These are phyloP conservation scores for Carallia pectinifolia DNA, from an alignment of 345 rosid genomes.

Conservation along the genomic window DNA sequence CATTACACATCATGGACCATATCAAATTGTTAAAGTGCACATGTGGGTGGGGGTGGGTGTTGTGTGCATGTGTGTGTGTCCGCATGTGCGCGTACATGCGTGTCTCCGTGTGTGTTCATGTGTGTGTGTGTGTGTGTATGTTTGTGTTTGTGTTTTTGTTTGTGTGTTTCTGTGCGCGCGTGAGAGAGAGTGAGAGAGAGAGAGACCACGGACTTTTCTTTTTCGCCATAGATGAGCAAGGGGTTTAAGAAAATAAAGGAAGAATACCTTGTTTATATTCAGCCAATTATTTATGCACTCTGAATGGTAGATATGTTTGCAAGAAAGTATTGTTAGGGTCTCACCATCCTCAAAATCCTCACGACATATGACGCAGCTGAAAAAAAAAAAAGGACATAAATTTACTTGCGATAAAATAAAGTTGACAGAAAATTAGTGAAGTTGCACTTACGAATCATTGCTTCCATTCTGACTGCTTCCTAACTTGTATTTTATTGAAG, in stretches of 20 bases:
- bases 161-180: too few relatives aligned
- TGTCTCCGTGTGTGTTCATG: too few relatives aligned
- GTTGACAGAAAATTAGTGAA: slow-evolving; percentile 16
- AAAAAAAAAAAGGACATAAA: slow-evolving; percentile 19
- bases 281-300: slow-evolving; percentile 96
- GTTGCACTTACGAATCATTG: slow-evolving; percentile 73
- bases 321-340: slow-evolving; percentile 71
- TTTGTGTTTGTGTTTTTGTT: too few relatives aligned
- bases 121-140: too few relatives aligned
- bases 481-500: slow-evolving; percentile 60
- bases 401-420: slow-evolving; percentile 2
- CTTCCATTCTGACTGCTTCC: slow-evolving; percentile 79
- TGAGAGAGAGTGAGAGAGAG: too few relatives aligned
- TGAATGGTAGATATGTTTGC: slow-evolving; percentile 91
- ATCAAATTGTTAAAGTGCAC: too few relatives aligned
- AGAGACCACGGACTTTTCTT: neutral
- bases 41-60: too few relatives aligned
- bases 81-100: too few relatives aligned
- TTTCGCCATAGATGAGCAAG: neutral
- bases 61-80: too few relatives aligned
- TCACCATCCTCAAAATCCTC: slow-evolving; percentile 87
- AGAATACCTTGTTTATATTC: slow-evolving; percentile 79
- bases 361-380: slow-evolving; percentile 93
- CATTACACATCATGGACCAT: too few relatives aligned
- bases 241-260: neutral